Conservation (phyloP, 192 early-diverging fungal genomes). For the Mortierella alpina region DNA sequence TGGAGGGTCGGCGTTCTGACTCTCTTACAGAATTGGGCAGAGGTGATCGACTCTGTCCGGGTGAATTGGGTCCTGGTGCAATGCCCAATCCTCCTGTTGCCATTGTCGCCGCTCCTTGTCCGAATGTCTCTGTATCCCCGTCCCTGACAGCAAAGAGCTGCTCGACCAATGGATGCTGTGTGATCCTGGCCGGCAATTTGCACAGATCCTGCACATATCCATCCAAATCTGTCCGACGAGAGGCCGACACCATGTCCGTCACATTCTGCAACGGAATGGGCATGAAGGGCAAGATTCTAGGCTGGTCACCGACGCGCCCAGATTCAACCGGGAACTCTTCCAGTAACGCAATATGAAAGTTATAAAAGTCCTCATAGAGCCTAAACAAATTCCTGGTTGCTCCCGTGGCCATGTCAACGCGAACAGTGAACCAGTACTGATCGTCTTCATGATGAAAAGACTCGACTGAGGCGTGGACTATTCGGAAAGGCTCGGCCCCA, state of each 20-base stretch:
- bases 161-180: constrained; percentile 58
- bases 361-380: constrained; percentile 83
- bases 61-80: not conserved
- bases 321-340: constrained; percentile 75
- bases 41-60: constrained; percentile 10
- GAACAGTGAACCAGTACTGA: constrained; percentile 78
- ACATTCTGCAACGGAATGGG: constrained; percentile 72
- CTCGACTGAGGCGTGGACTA: constrained; percentile 70
- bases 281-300: constrained; percentile 72
- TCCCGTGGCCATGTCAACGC: constrained; percentile 65
- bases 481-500: constrained; percentile 63
- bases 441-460: constrained; percentile 77
- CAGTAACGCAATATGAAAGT: constrained; percentile 78
- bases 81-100: not conserved
- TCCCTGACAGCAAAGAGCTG: constrained; percentile 66
- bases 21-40: constrained; percentile 3
- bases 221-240: constrained; percentile 74
- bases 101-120: constrained; percentile 6
- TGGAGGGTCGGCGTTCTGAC: constrained; percentile 22
- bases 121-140: constrained; percentile 69
- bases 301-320: constrained; percentile 62
- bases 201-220: constrained; percentile 75
- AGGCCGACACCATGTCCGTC: constrained; percentile 74
- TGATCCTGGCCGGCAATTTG: constrained; percentile 65
- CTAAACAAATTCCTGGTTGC: constrained; percentile 74